These are phyloP conservation scores for Geranomyces michiganensis DNA, from an alignment of 192 early-diverging fungal genomes.

Conservation along the genomic window DNA sequence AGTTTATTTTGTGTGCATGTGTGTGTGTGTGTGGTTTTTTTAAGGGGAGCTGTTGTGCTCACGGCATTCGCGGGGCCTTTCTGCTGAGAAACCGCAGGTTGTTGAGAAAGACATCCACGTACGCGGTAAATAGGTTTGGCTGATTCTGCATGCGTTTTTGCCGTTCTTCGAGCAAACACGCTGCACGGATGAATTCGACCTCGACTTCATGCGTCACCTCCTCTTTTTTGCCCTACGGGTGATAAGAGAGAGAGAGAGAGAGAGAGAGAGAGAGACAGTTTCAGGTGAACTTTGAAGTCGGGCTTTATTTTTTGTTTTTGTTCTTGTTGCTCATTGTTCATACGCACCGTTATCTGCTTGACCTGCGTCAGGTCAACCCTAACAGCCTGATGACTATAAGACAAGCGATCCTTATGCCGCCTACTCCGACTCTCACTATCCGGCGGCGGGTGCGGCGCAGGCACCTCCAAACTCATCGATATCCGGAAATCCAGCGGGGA, in stretches of 20 bases:
- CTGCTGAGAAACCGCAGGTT: constrained; percentile 71
- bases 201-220: constrained; percentile 83
- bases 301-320: background rate
- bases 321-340: too few species aligned
- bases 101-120: constrained; percentile 76
- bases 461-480: constrained; percentile 77
- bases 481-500: constrained; percentile 84
- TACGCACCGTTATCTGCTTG: constrained; percentile 38
- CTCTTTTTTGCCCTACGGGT: background rate
- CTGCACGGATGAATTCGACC: constrained; percentile 71
- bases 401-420: constrained; percentile 86
- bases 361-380: constrained; percentile 91
- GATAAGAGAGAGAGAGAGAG: background rate
- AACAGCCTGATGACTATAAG: constrained; percentile 81
- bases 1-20: too few species aligned
- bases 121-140: constrained; percentile 68
- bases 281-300: background rate
- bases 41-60: too few species aligned
- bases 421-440: constrained; percentile 50
- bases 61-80: constrained; percentile 16
- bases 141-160: constrained; percentile 59
- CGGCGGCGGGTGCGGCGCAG: constrained; percentile 47
- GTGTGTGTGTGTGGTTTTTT: too few species aligned
- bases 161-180: constrained; percentile 63
- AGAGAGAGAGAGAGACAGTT: background rate